Percentiles rank a stretch among this genome's conserved stretches.
Evolutionary conservation across 108 stramenopile genomes (phyloP).

Genomic region (Skeletonema marinoi): DNA sequence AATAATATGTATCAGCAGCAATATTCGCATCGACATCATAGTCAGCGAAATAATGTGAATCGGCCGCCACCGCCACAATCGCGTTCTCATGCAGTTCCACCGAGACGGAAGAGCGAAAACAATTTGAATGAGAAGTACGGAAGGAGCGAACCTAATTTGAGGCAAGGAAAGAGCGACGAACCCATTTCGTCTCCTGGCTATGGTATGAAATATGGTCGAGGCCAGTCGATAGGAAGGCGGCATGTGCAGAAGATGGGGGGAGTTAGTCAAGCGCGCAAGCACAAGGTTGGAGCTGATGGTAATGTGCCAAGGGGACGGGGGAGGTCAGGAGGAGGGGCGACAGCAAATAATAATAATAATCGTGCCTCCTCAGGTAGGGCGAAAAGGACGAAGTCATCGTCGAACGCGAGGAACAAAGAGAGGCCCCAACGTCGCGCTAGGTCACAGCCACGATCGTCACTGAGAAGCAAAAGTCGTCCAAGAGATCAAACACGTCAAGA

Average conservation of each 20-base stretch:
- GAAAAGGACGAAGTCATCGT: background rate
- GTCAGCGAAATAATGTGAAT: background rate
- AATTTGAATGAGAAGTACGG: background rate
- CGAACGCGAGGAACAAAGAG: background rate
- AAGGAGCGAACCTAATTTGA: background rate
- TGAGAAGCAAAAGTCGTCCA: background rate
- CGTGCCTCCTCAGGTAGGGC: background rate
- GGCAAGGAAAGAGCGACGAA: background rate
- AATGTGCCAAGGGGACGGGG: background rate
- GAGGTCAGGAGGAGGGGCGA: background rate
- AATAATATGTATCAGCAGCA: background rate
- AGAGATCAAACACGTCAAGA: background rate
- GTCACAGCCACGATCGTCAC: background rate
- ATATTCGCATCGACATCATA: background rate
- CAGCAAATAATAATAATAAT: background rate
- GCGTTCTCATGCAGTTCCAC: background rate
- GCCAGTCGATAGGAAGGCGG: background rate
- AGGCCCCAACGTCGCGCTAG: background rate
- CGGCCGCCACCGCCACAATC: background rate
- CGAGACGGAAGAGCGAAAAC: background rate
- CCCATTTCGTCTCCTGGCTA: background rate
- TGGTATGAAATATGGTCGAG: background rate
- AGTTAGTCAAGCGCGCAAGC: background rate
- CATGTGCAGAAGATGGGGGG: background rate
- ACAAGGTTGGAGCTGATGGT: background rate